Evolutionary conservation across 2,329 filamentous ascomycete genomes (phyloP), one percentile per base, ranked within the genome.

Genomic region (Fulvia fulva): DNA sequence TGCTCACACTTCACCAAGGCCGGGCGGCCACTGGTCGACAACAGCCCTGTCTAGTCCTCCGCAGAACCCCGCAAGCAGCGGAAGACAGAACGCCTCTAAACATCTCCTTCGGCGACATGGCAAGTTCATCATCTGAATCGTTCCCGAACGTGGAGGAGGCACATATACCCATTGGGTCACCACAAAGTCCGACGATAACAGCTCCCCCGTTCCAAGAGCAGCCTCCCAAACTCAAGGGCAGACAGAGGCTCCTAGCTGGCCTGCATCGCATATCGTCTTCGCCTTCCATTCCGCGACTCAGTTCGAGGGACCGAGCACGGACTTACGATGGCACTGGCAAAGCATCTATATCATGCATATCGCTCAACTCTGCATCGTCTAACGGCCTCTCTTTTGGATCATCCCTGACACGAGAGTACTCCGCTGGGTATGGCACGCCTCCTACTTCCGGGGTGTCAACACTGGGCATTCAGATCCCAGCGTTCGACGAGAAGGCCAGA

Each of bases 221-320:
- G 19, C 73, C 66, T 53, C 78, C 77, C 25, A 90, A 87, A 74
- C 78, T 83, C 57, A 91, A 87, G 71, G 83, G 85, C 54, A 84
- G 88, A 49, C 84, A 87, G 67, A 84, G 87, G 59, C 75, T 96
- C 32, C 78, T 95, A 19, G 85, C 86, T 62, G 85, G 87, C 30
- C 81, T 96, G 51, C 87, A 93, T 62, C 87, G 90, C 58, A 93
- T 95, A 69, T 87, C 89, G 11, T 96, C 91, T 0, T 90, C 87
- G 6, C 87, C 89, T 0, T 89, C 88, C 16, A 76, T 96, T 52
- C 79, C 82, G 43, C 83, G 83, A 58, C 74, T 86, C 55, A 82
- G 85, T 59, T 78, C 84, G 25, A 81, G 86, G 56, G 87, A 90
- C 6, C 81, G 84, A 58, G 87, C 47, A 12, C 83, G 46, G 30